Conservation (phyloP, 768 basidiomycete species). For the Pleurotus tuber-regium region DNA sequence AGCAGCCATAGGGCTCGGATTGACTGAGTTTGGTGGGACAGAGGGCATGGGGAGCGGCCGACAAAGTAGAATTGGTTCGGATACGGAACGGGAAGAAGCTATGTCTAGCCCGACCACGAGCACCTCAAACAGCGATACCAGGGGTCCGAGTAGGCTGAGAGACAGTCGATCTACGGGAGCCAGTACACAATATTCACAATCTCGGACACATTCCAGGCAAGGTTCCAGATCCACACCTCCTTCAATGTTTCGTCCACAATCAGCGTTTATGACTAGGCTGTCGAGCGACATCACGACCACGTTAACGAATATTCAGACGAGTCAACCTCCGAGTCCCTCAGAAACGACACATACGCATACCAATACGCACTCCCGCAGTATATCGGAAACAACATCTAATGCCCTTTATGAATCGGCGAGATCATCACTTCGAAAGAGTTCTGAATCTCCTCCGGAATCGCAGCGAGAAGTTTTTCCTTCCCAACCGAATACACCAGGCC, state of each 20-base stretch:
- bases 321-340: slow-evolving; percentile 6
- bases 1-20: background rate
- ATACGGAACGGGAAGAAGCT: background rate
- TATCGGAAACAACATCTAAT: slow-evolving; percentile 3
- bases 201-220: background rate
- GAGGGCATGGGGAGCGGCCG: background rate
- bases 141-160: background rate
- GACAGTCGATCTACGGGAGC: slow-evolving; percentile 5
- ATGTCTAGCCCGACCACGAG: slow-evolving; percentile 2
- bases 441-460: background rate
- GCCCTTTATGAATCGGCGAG: background rate
- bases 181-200: no score
- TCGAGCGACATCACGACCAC: background rate
- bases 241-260: slow-evolving; percentile 5
- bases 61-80: background rate
- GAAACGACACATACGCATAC: background rate
- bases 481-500: background rate
- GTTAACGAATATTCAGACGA: background rate
- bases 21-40: slow-evolving; percentile 2
- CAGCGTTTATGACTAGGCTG: background rate
- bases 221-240: slow-evolving; percentile 1
- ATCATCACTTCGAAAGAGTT: background rate
- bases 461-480: no score
- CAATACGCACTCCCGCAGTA: slow-evolving; percentile 1
- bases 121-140: background rate